Base-by-base conservation (phyloP, 75 land plant species). In the Ceratopteris richardii region DNA sequence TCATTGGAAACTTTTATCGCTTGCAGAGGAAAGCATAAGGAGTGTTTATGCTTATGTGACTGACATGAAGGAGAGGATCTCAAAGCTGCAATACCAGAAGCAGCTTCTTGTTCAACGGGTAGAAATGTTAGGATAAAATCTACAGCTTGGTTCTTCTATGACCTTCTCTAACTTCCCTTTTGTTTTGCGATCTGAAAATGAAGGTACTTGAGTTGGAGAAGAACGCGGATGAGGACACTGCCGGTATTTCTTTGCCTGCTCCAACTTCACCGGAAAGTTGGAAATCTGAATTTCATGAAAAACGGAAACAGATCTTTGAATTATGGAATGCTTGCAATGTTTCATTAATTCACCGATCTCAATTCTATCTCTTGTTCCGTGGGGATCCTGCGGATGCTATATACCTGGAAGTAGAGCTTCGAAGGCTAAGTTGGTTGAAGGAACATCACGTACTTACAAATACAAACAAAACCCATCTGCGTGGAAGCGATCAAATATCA, bases 391-490 rank as follows among this genome's bases (percentile, higher is more conserved):
- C 88, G 21, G 93, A 88, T 44, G 58, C 73, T 0, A 76, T 88
- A 9, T 88, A 85, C 68, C 60, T 88, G 85, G 88, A 88, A 72
- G 88, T 84, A 0, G 93, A 88, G 68, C 67, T 65, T 0, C 66
- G 85, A 41, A 79, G 89, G 59, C 73, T 85, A 2, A 62, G 73
- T 23, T 84, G 82, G 53, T 69, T 87, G 25, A 77, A 65, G 58
- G 64, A 57, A 12, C 50, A 46, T 3, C 3, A 46, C 4, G 22
- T 5, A 6, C 2, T n/a, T 4, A 17, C 50, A 46, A 18, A n/a
- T 3, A 2, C 22, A 5, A 37, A 63, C 16, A 75, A 70, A 46
- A 61, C 76, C 12, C 40, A 67, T 17, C 30, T 39, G 0, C 53
- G 48, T 55, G 71, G 59, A 48, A n/a, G n/a, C n/a, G 77, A 60